phyloP scores from a whole-genome alignment of 2,329 filamentous ascomycete species.

The Hypoxylon sp. region DNA sequence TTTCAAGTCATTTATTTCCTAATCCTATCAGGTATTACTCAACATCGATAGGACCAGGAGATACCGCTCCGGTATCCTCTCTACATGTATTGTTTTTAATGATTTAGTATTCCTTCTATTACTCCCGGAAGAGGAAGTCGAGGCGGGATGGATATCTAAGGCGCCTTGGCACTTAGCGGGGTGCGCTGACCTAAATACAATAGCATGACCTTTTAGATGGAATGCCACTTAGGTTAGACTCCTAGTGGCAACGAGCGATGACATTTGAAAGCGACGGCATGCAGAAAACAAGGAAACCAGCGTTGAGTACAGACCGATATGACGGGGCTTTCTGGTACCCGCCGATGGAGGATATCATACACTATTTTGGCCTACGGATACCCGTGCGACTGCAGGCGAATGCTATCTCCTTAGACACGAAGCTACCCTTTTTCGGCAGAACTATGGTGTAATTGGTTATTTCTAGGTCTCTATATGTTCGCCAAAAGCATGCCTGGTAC shows the following conservation, averaged over 20 bases:
- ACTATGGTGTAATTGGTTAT: no score
- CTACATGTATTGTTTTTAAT: no score
- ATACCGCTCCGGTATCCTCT: no score
- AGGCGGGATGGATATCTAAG: slow-evolving; percentile 1
- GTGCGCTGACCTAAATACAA: slow-evolving; percentile 2
- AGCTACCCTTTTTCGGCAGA: no score
- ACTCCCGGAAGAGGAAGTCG: slow-evolving; percentile 22
- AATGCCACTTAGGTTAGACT: background rate
- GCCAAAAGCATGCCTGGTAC: no score
- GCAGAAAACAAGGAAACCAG: background rate
- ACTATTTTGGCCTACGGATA: no score
- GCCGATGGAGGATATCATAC: slow-evolving; percentile 15
- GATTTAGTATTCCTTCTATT: background rate
- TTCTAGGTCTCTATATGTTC: no score
- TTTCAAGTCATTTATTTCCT: no score
- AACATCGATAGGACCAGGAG: no score
- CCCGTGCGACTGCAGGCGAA: no score
- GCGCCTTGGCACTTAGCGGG: background rate
- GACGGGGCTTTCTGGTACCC: slow-evolving; percentile 17
- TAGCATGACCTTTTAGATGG: slow-evolving; percentile 12
- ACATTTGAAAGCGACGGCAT: background rate
- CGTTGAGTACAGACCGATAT: slow-evolving; percentile 20
- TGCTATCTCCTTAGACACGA: no score
- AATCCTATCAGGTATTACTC: no score
- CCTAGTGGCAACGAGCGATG: background rate